Evolutionary conservation across 176 grass and related monocot species (phyloP).

Genomic region (Zea luxurians): DNA sequence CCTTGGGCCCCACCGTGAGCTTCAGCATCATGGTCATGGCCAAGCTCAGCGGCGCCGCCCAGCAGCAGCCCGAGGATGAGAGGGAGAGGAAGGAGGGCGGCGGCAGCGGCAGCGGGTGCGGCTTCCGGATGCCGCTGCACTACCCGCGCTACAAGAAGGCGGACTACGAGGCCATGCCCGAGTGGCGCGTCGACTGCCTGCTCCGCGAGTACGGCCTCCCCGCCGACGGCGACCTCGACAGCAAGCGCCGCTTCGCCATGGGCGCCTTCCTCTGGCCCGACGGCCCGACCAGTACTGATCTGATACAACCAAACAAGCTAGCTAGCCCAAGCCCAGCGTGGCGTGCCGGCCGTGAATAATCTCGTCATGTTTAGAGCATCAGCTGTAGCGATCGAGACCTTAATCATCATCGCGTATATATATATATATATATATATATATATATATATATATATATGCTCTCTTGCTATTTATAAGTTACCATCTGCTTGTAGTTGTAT

Average conservation of each 20-base stretch:
- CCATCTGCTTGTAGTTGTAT: no score
- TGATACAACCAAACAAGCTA: background rate
- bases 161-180: slow-evolving; percentile 88
- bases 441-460: no score
- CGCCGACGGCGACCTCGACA: slow-evolving; percentile 48
- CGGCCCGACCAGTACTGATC: slow-evolving; percentile 54
- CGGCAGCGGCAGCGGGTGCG: background rate
- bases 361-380: background rate
- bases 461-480: no score
- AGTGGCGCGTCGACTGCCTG: slow-evolving; percentile 72
- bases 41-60: background rate
- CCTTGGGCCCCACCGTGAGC: background rate
- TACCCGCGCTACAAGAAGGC: slow-evolving; percentile 75
- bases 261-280: slow-evolving; percentile 76
- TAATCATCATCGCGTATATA: background rate
- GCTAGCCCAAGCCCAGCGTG: background rate
- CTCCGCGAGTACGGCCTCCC: slow-evolving; percentile 73
- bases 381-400: background rate
- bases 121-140: slow-evolving; percentile 71
- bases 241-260: slow-evolving; percentile 72
- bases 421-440: no score
- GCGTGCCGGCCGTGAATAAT: background rate
- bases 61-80: background rate
- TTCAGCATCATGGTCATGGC: background rate
- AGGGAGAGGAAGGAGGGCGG: background rate